Conservation (phyloP, 805 yeast species). For the Suhomyces sp. region DNA sequence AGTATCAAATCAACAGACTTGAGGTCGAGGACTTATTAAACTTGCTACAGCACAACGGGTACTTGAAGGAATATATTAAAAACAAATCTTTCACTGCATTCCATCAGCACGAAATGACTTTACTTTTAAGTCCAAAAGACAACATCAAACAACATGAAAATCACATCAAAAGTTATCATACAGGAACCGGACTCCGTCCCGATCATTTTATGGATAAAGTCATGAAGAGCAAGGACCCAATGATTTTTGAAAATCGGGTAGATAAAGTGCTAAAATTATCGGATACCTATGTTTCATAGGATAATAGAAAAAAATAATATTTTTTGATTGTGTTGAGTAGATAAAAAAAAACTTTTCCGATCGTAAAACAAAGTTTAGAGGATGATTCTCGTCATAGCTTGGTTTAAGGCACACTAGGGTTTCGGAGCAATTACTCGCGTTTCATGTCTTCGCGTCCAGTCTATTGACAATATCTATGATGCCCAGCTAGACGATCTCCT, state of each 20-base stretch:
- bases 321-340: background rate
- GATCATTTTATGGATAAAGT: constrained; percentile 27
- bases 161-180: constrained; percentile 12
- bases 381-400: background rate
- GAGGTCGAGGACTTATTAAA: constrained; percentile 4
- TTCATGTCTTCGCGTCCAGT: background rate
- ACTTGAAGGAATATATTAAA: constrained; percentile 26
- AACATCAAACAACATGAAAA: background rate
- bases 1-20: background rate
- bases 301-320: background rate
- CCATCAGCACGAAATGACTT: constrained; percentile 28
- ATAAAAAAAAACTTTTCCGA: background rate
- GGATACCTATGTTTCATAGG: background rate
- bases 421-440: background rate
- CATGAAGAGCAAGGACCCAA: constrained; percentile 11
- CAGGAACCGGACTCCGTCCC: constrained; percentile 22
- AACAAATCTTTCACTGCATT: constrained; percentile 22
- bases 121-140: constrained; percentile 7
- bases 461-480: background rate
- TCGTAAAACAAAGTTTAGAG: background rate
- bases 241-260: background rate
- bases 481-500: background rate
- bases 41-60: constrained; percentile 21
- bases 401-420: background rate
- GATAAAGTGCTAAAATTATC: constrained; percentile 1